Conservation (phyloP, 164 flowering plant species). For the Vitis amurensis region DNA sequence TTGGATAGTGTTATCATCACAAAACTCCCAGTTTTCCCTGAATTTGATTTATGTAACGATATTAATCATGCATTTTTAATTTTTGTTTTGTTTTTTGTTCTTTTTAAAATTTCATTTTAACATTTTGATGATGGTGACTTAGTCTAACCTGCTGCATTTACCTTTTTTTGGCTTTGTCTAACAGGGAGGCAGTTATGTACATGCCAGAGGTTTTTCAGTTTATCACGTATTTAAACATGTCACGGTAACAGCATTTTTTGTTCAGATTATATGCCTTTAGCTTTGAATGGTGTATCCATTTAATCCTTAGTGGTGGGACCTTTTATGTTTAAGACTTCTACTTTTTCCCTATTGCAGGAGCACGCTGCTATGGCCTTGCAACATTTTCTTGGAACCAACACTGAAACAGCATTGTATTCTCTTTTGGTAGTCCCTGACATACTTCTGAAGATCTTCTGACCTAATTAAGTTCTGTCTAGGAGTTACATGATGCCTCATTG, state of each 20-base stretch:
- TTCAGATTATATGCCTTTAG: not conserved
- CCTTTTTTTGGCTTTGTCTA: not conserved
- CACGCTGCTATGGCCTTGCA: constrained; percentile 86
- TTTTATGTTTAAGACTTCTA: not conserved
- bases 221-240: constrained; percentile 75
- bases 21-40: too few species aligned
- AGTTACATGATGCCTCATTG: too few species aligned
- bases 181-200: constrained; percentile 91
- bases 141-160: not conserved
- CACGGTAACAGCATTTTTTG: constrained; percentile 46
- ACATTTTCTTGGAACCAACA: constrained; percentile 55
- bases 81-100: too few species aligned
- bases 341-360: constrained; percentile 48
- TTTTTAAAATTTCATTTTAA: too few species aligned
- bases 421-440: constrained; percentile 53
- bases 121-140: too few species aligned
- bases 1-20: too few species aligned
- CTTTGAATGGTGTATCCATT: not conserved
- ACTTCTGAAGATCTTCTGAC: not conserved
- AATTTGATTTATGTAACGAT: too few species aligned
- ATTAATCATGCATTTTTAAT: too few species aligned
- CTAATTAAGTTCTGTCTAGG: not conserved
- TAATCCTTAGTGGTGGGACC: not conserved
- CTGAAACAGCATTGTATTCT: constrained; percentile 52
- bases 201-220: constrained; percentile 81